These are phyloP conservation scores for Pisolithus sp. DNA, from an alignment of 768 basidiomycete genomes.

Conservation along the genomic window DNA sequence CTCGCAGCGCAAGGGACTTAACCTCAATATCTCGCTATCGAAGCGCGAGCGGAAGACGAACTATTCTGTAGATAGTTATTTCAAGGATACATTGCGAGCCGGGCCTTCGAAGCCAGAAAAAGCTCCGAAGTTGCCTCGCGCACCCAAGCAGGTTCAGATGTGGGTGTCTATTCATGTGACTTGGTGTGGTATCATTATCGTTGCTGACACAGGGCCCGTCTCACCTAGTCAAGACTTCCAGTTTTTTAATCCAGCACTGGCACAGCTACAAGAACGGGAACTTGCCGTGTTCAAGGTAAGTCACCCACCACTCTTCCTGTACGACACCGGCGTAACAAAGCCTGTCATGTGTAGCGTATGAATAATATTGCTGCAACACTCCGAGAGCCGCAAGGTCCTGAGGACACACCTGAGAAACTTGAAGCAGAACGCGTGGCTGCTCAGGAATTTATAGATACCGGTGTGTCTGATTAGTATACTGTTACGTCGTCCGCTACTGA, in stretches of 20 bases:
- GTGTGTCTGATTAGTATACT: conserved; percentile 32
- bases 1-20: conserved; percentile 56
- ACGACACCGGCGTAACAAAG: not conserved
- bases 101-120: conserved; percentile 78
- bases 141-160: conserved; percentile 85
- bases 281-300: conserved; percentile 69
- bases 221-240: conserved; percentile 83
- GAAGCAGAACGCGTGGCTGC: conserved; percentile 75
- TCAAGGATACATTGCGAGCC: conserved; percentile 83
- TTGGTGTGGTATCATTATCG: not conserved
- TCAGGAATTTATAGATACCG: conserved; percentile 84
- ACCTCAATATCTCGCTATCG: conserved; percentile 77
- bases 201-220: not conserved
- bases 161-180: conserved; percentile 30
- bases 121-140: conserved; percentile 73
- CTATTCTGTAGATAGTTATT: conserved; percentile 93
- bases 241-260: conserved; percentile 82
- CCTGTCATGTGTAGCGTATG: conserved; percentile 36
- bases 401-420: conserved; percentile 77
- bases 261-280: conserved; percentile 82
- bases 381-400: conserved; percentile 60
- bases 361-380: conserved; percentile 61
- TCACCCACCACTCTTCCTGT: not conserved
- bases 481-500: not conserved
- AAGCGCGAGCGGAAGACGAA: conserved; percentile 93